Evolutionary conservation across 2,329 filamentous ascomycete genomes (phyloP).

Genomic region (Cryphonectria nitschkei): DNA sequence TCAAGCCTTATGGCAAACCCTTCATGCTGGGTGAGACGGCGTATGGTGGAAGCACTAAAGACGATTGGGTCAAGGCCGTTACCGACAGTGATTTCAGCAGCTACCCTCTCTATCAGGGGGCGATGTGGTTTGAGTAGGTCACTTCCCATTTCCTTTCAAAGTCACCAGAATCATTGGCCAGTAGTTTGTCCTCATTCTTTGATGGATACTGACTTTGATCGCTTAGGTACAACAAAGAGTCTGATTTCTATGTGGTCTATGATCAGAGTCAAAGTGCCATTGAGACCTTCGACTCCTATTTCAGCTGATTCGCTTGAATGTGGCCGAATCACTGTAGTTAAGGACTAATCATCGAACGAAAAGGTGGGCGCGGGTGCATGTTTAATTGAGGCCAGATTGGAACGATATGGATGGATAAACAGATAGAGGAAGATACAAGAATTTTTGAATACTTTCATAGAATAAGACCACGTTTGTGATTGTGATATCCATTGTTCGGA

Average conservation of each 20-base stretch:
- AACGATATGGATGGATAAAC: no score
- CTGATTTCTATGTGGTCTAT: constrained; percentile 26
- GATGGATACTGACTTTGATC: neutral
- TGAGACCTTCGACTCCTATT: constrained; percentile 20
- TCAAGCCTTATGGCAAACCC: constrained; percentile 25
- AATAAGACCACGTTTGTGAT: neutral
- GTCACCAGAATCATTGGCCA: neutral
- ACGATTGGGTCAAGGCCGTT: constrained; percentile 23
- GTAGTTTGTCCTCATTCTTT: neutral
- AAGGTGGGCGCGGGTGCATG: no score
- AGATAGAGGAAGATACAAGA: no score
- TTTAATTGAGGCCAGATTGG: no score
- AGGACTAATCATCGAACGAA: neutral
- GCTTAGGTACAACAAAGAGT: constrained; percentile 21
- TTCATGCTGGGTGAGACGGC: constrained; percentile 28
- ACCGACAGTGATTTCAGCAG: constrained; percentile 21
- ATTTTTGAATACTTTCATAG: neutral
- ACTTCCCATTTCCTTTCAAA: no score
- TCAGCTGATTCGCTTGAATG: neutral
- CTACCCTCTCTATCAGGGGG: constrained; percentile 26
- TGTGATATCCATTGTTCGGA: no score
- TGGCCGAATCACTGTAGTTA: neutral
- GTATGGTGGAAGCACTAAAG: constrained; percentile 21
- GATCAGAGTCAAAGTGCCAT: constrained; percentile 17
- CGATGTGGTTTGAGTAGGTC: constrained; percentile 30